These are phyloP conservation scores for Phaseolus coccineus DNA, from an alignment of 331 rosid genomes.

Conservation along the genomic window DNA sequence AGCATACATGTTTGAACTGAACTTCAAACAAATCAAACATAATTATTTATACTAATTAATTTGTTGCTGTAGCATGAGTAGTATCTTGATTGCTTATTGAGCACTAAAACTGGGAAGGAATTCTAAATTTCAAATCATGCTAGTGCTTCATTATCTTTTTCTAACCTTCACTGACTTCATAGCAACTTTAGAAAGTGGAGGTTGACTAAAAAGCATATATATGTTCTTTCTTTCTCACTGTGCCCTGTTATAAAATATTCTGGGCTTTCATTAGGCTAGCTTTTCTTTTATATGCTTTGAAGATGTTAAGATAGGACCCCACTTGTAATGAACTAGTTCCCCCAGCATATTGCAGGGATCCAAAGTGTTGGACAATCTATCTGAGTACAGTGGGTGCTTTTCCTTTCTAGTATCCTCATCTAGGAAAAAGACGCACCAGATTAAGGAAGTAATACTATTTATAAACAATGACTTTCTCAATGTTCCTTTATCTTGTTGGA, in stretches of 20 bases:
- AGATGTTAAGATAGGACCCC: conserved; percentile 55
- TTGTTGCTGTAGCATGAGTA: background rate
- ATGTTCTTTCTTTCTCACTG: conserved; percentile 46
- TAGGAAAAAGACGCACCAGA: conserved; percentile 39
- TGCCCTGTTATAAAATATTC: conserved; percentile 56
- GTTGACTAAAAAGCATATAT: conserved; percentile 49
- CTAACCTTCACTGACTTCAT: conserved; percentile 45
- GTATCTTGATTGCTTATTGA: conserved; percentile 33
- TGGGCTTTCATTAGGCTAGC: conserved; percentile 45
- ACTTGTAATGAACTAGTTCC: conserved; percentile 61
- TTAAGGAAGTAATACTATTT: conserved; percentile 40
- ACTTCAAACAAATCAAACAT: conserved; percentile 51
- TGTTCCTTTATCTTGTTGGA: conserved; percentile 31
- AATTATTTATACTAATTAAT: conserved; percentile 41
- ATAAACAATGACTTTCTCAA: conserved; percentile 30
- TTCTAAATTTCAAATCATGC: conserved; percentile 40
- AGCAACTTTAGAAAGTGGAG: conserved; percentile 7
- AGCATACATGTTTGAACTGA: conserved; percentile 50
- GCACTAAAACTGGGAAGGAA: conserved; percentile 42
- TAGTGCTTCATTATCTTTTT: conserved; percentile 33
- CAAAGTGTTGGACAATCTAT: conserved; percentile 55
- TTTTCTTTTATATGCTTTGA: conserved; percentile 51
- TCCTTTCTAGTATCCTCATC: conserved; percentile 40
- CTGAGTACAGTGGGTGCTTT: conserved; percentile 44
- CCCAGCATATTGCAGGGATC: conserved; percentile 55